A percentile compares a stretch with the other conserved stretches of the same genome.
phyloP scores from a whole-genome alignment of 257 asterid genomes.

The Scutellaria barbata region DNA sequence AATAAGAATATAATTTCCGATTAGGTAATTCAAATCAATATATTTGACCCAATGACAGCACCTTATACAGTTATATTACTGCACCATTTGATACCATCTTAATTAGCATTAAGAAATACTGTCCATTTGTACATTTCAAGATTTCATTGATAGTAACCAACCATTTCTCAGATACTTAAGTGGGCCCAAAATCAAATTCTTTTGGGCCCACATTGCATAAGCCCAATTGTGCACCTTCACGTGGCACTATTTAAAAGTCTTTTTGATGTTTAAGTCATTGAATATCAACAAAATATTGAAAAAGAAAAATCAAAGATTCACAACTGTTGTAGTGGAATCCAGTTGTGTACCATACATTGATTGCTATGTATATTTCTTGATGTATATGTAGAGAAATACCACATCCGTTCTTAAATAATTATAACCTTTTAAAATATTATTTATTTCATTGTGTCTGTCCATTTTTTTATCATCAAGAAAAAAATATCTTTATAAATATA shows the following conservation, averaged over 20 bases:
- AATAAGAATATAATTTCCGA: neutral
- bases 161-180: slow-evolving; percentile 35
- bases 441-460: too few species aligned
- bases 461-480: too few species aligned
- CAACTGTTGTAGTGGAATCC: slow-evolving; percentile 41
- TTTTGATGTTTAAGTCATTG: slow-evolving; percentile 27
- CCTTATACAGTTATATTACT: neutral
- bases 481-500: too few species aligned
- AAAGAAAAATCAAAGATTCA: slow-evolving; percentile 33
- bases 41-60: neutral
- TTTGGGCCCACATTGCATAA: slow-evolving; percentile 25
- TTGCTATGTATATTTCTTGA: slow-evolving; percentile 30
- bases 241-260: slow-evolving; percentile 43
- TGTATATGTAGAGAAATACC: neutral
- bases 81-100: neutral
- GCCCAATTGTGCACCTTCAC: slow-evolving; percentile 31
- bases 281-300: slow-evolving; percentile 11
- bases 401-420: neutral
- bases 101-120: neutral
- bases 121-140: slow-evolving; percentile 24
- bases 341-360: slow-evolving; percentile 37
- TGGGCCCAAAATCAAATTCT: slow-evolving; percentile 19
- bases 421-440: too few species aligned
- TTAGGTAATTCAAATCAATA: slow-evolving; percentile 21
- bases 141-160: slow-evolving; percentile 46